Conservation (phyloP, 495 filamentous ascomycete genomes). For the Penicillium bialowiezense region DNA sequence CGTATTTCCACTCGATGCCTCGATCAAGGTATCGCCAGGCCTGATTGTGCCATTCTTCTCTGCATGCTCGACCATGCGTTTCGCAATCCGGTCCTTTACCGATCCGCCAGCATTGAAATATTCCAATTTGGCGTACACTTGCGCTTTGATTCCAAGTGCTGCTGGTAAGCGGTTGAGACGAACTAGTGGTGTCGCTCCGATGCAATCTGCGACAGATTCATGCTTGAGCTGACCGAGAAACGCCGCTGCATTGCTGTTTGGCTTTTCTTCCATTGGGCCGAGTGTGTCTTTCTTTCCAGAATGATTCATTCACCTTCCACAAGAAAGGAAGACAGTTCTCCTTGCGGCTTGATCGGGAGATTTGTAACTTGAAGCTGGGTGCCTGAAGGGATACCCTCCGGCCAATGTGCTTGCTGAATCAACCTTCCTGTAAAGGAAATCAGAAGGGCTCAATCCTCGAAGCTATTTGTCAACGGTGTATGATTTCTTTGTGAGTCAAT, state of each 20-base stretch:
- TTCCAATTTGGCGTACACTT: conserved; percentile 84
- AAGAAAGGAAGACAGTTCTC: too few relatives aligned
- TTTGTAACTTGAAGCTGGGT: too few relatives aligned
- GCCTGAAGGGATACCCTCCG: too few relatives aligned
- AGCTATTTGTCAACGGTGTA: background rate
- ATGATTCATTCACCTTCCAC: too few relatives aligned
- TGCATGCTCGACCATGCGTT: conserved; percentile 88
- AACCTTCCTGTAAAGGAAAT: background rate
- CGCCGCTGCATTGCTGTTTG: background rate
- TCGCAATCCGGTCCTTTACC: conserved; percentile 86
- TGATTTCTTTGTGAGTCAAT: too few relatives aligned
- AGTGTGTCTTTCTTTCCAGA: too few relatives aligned
- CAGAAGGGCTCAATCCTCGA: background rate
- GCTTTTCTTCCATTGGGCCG: background rate
- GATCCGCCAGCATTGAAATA: conserved; percentile 81
- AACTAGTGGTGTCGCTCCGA: conserved; percentile 87
- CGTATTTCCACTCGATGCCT: conserved; percentile 90
- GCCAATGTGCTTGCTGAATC: too few relatives aligned
- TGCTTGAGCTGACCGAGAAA: background rate
- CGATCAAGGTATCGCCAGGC: conserved; percentile 86
- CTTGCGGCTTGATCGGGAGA: too few relatives aligned
- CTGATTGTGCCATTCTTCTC: conserved; percentile 79
- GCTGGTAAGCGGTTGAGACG: conserved; percentile 81
- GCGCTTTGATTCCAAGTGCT: conserved; percentile 70
- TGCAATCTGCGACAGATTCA: conserved; percentile 47